These are phyloP conservation scores for Saturnispora saitoi DNA, from an alignment of 805 yeast genomes.

Conservation along the genomic window DNA sequence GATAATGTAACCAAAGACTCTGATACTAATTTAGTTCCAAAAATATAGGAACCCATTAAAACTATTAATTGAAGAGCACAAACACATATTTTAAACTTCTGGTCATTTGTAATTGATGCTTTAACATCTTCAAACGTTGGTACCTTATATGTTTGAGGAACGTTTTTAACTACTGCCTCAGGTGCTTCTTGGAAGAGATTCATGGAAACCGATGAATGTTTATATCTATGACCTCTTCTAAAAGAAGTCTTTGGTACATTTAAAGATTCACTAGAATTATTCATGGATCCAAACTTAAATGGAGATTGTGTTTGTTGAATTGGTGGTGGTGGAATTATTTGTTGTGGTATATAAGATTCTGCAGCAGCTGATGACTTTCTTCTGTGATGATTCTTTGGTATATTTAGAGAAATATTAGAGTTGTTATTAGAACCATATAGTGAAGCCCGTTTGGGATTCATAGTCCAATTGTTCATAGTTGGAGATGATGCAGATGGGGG, in stretches of 20 bases:
- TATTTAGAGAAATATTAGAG: conserved; percentile 14
- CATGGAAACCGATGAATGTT: conserved; percentile 94
- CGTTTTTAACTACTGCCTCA: conserved; percentile 49
- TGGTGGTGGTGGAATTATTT: conserved; percentile 13
- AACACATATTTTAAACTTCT: conserved; percentile 51
- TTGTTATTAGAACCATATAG: conserved; percentile 15
- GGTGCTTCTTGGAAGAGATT: conserved; percentile 92
- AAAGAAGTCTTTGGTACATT: conserved; percentile 44
- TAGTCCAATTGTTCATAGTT: conserved; percentile 3
- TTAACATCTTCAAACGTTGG: conserved; percentile 62
- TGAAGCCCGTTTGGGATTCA: conserved; percentile 9
- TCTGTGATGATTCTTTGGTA: conserved; percentile 10
- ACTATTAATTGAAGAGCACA: conserved; percentile 46
- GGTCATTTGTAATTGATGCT: conserved; percentile 49
- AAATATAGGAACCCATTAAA: conserved; percentile 47
- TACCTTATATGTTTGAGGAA: conserved; percentile 61
- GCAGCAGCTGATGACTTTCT: conserved; percentile 16
- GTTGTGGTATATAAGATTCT: conserved; percentile 17
- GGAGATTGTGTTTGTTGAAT: conserved; percentile 33
- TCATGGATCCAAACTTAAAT: conserved; percentile 55
- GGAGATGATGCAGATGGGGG: conserved; percentile 6
- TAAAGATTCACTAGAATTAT: conserved; percentile 23
- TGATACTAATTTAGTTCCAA: conserved; percentile 51
- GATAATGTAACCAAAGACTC: conserved; percentile 68
- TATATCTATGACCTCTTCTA: conserved; percentile 91